phyloP scores from a whole-genome alignment of 164 flowering plant species.

The Vitis labrusca region DNA sequence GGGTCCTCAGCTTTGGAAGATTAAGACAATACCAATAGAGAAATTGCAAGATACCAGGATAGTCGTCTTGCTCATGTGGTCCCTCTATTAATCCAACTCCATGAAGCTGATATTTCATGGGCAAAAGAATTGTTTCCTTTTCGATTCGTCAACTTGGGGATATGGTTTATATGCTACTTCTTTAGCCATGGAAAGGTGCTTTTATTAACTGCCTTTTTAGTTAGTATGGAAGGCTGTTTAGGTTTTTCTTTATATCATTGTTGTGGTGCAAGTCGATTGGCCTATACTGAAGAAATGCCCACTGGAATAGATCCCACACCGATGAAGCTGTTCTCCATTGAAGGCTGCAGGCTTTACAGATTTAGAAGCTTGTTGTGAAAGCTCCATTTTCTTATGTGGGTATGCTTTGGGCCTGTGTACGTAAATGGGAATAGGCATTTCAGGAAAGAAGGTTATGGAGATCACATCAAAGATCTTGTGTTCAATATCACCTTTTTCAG shows the following conservation, averaged over 20 bases:
- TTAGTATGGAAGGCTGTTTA: conserved; percentile 21
- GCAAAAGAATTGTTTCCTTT: conserved; percentile 19
- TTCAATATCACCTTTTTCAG: no score
- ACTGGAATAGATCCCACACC: neutral
- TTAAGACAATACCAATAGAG: conserved; percentile 19
- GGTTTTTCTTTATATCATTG: neutral
- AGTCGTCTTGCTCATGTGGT: conserved; percentile 14
- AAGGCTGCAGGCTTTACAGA: neutral
- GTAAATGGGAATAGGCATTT: neutral
- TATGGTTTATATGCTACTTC: conserved; percentile 16
- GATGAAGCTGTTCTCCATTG: neutral
- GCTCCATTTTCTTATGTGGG: neutral
- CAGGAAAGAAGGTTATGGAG: no score
- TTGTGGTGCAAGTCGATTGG: neutral
- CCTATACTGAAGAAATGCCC: neutral
- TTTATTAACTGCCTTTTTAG: conserved; percentile 23
- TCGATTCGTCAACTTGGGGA: conserved; percentile 20
- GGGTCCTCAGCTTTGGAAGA: conserved; percentile 18
- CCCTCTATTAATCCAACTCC: conserved; percentile 15
- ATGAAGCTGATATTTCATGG: conserved; percentile 17
- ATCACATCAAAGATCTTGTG: no score
- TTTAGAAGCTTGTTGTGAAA: neutral
- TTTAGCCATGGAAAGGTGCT: conserved; percentile 16
- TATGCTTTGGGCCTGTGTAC: neutral
- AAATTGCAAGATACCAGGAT: conserved; percentile 6